A percentile compares a stretch with the other conserved stretches of the same genome.
These are phyloP conservation scores for Fomitopsis schrenkii DNA, from an alignment of 1,284 basidiomycete species.

Conservation along the genomic window DNA sequence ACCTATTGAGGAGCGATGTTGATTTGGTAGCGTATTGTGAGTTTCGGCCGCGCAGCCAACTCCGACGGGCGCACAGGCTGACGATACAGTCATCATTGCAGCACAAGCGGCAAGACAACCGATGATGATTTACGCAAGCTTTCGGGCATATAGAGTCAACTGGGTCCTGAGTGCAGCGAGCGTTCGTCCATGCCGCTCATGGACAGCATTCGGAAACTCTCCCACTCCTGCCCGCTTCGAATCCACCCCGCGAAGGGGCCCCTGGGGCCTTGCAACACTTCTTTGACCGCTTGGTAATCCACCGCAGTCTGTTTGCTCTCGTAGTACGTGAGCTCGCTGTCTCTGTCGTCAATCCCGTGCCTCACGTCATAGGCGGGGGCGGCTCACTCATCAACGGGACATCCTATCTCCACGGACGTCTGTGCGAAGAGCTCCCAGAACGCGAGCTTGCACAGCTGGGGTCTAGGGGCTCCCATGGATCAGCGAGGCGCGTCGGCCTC, in stretches of 20 bases:
- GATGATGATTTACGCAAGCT: background rate
- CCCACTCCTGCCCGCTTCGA: constrained; percentile 26
- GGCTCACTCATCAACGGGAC: background rate
- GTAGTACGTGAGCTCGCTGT: constrained; percentile 17
- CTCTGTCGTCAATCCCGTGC: background rate
- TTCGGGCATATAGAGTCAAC: too few relatives aligned
- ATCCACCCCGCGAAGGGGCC: constrained; percentile 31
- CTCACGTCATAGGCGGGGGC: background rate
- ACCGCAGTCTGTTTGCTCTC: constrained; percentile 14
- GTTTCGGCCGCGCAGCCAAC: background rate
- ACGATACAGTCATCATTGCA: too few relatives aligned
- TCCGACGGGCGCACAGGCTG: too few relatives aligned
- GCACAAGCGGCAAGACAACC: background rate
- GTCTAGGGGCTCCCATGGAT: constrained; percentile 15
- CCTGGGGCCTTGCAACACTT: constrained; percentile 11
- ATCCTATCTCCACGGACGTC: constrained; percentile 1
- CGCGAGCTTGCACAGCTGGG: constrained; percentile 28
- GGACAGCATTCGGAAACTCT: constrained; percentile 22
- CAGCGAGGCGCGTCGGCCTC: background rate
- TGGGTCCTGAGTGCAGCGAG: too few relatives aligned
- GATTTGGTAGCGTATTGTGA: background rate
- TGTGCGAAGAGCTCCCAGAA: constrained; percentile 22
- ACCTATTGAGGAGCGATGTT: background rate
- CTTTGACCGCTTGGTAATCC: constrained; percentile 23
- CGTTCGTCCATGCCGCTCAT: background rate